These are phyloP conservation scores for Hibiscus syriacus DNA, from an alignment of 345 rosid species.

Conservation along the genomic window DNA sequence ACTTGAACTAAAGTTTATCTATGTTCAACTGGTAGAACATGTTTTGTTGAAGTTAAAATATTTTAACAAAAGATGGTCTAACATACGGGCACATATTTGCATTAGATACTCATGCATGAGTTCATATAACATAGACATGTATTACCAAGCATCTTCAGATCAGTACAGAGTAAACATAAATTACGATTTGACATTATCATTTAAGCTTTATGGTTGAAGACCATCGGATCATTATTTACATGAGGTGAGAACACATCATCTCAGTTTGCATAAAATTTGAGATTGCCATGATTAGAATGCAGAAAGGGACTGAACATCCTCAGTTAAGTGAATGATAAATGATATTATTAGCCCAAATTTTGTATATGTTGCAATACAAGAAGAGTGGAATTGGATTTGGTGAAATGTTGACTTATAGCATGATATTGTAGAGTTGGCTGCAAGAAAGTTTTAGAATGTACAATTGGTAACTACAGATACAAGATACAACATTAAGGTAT, in stretches of 20 bases:
- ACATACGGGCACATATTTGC: neutral
- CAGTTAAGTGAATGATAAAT: neutral
- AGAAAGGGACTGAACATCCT: neutral
- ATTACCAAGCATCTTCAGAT: neutral
- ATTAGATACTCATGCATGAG: neutral
- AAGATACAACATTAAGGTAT: no score
- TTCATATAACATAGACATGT: neutral
- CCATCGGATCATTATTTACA: neutral
- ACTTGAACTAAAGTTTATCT: neutral
- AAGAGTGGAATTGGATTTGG: neutral
- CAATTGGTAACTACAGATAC: no score
- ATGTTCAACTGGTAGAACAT: neutral
- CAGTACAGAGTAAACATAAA: neutral
- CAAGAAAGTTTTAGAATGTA: no score
- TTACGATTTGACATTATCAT: neutral
- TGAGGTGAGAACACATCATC: neutral
- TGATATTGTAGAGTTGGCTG: no score
- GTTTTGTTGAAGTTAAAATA: neutral
- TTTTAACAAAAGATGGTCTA: neutral
- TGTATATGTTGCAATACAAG: neutral
- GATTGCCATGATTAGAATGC: neutral
- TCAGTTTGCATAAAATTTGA: neutral
- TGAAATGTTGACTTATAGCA: neutral
- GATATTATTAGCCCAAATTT: neutral
- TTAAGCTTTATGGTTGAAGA: neutral